A percentile compares a stretch with the other conserved stretches of the same genome.
phyloP scores from a whole-genome alignment of 2,329 filamentous ascomycete genomes.

The Alternaria atra region DNA sequence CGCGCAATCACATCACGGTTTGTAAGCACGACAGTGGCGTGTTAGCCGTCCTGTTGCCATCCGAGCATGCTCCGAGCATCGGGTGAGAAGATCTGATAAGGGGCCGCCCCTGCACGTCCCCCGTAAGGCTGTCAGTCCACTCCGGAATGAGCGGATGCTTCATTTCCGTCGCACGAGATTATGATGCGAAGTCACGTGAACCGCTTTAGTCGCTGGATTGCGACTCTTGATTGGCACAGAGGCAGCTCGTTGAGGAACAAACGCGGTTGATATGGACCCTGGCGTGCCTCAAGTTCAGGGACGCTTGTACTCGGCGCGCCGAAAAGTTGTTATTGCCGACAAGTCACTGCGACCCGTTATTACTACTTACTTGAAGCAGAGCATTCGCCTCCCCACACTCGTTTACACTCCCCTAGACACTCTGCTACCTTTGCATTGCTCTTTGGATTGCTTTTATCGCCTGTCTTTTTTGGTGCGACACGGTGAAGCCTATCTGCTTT shows the following conservation, averaged over 20 bases:
- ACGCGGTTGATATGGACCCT: slow-evolving; percentile 6
- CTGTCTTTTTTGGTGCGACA: not conserved
- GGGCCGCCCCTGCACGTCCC: slow-evolving; percentile 3
- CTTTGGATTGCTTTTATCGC: not conserved
- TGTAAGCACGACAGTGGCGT: slow-evolving; percentile 17
- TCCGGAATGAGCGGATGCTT: slow-evolving; percentile 11
- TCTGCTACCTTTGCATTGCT: slow-evolving; percentile 2
- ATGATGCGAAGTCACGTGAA: slow-evolving; percentile 14
- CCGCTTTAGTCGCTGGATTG: not conserved
- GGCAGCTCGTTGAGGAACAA: not conserved
- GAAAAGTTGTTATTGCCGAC: slow-evolving; percentile 26
- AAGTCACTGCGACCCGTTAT: slow-evolving; percentile 11
- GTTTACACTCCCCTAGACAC: slow-evolving; percentile 7
- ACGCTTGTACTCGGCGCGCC: slow-evolving; percentile 11
- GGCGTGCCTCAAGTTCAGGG: not conserved
- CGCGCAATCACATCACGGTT: not conserved
- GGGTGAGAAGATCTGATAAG: slow-evolving; percentile 26
- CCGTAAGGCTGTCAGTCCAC: slow-evolving; percentile 25
- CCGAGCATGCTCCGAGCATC: slow-evolving; percentile 22
- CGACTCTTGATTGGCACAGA: slow-evolving; percentile 15
- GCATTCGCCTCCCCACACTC: slow-evolving; percentile 14
- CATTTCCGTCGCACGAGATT: slow-evolving; percentile 15
- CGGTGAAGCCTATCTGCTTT: not conserved
- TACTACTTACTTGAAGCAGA: slow-evolving; percentile 13
- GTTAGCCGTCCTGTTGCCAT: slow-evolving; percentile 12